A percentile compares a stretch with the other conserved stretches of the same genome.
Conservation (phyloP, 495 filamentous ascomycete species). For the Tetracladium marchalianum region DNA sequence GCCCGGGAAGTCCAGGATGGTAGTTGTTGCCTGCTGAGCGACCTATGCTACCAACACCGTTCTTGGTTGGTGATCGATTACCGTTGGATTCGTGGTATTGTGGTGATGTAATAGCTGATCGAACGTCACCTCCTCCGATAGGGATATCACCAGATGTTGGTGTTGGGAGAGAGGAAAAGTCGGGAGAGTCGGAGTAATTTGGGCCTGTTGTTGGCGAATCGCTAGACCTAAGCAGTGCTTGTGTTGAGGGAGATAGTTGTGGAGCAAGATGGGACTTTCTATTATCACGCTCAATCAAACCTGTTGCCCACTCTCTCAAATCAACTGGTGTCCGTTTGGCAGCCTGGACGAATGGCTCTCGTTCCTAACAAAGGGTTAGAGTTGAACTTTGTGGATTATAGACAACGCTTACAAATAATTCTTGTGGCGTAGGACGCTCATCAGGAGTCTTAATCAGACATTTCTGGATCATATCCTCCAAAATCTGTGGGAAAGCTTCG, state of each 20-base stretch:
- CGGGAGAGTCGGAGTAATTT: constrained; percentile 23
- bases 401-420: constrained; percentile 53
- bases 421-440: constrained; percentile 79
- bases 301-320: constrained; percentile 78
- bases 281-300: constrained; percentile 83
- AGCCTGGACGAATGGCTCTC: constrained; percentile 85
- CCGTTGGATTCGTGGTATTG: constrained; percentile 12
- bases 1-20: constrained; percentile 40
- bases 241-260: constrained; percentile 47
- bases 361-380: constrained; percentile 47
- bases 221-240: constrained; percentile 44
- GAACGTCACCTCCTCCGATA: constrained; percentile 41
- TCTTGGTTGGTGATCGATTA: constrained; percentile 25
- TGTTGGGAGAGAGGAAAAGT: constrained; percentile 32
- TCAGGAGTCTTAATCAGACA: constrained; percentile 85
- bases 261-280: constrained; percentile 83
- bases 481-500: constrained; percentile 86
- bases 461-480: constrained; percentile 95
- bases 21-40: constrained; percentile 29
- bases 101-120: constrained; percentile 19
- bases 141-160: constrained; percentile 61
- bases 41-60: constrained; percentile 26
- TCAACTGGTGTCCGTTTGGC: constrained; percentile 91
- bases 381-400: neutral
- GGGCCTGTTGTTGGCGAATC: constrained; percentile 32